These are phyloP conservation scores for Nemania diffusa DNA, from an alignment of 2,329 filamentous ascomycete species.

Conservation along the genomic window DNA sequence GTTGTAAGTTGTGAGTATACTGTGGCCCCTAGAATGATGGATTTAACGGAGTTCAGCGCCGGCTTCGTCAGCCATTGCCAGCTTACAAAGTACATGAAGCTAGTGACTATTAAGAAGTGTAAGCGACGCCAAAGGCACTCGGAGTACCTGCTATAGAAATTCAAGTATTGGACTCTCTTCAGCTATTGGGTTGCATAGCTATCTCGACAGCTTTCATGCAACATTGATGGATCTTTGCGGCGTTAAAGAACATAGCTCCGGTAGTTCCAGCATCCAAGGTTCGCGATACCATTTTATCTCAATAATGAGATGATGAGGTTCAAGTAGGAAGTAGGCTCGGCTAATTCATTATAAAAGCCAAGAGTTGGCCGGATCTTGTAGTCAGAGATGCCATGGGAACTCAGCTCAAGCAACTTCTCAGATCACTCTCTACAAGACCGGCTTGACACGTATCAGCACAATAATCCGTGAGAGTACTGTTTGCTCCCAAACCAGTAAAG, in stretches of 20 bases:
- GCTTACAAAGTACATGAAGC: constrained; percentile 11
- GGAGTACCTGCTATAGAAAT: not conserved
- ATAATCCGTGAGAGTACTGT: not conserved
- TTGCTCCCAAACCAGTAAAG: not conserved
- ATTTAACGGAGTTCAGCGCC: constrained; percentile 25
- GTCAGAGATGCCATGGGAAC: not conserved
- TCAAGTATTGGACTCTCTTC: not conserved
- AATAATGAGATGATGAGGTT: constrained; percentile 1
- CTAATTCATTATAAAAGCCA: constrained; percentile 26
- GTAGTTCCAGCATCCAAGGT: constrained; percentile 6
- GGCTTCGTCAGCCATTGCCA: constrained; percentile 4
- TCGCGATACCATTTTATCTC: not conserved
- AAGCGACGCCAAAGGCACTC: not conserved
- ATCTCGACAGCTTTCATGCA: not conserved
- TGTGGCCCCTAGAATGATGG: constrained; percentile 3
- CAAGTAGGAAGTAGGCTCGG: not conserved
- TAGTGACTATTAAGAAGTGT: not conserved
- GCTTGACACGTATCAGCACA: not conserved
- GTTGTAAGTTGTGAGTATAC: not conserved
- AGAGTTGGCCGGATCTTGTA: not conserved
- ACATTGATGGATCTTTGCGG: constrained; percentile 4
- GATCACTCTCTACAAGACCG: not conserved
- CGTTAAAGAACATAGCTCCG: constrained; percentile 28
- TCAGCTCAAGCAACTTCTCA: constrained; percentile 1
- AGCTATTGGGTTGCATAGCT: not conserved